Conservation (phyloP, 352 stramenopile species). For the Globisporangium mamillatum region DNA sequence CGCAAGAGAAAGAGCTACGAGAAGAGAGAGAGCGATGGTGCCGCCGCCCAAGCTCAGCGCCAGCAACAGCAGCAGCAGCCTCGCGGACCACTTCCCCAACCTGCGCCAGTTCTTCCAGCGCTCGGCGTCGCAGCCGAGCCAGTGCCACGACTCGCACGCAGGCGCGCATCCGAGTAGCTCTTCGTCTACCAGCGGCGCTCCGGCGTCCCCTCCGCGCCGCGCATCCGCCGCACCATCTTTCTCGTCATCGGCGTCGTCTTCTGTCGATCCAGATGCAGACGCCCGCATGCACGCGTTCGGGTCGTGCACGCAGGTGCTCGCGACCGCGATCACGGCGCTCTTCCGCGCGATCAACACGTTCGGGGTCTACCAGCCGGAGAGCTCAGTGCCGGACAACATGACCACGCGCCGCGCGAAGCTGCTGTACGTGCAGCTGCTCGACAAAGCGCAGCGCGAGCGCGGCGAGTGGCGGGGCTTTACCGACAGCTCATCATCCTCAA, state of each 20-base stretch:
- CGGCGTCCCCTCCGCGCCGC: neutral
- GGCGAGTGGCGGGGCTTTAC: conserved; percentile 69
- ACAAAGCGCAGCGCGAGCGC: conserved; percentile 60
- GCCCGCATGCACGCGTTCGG: conserved; percentile 41
- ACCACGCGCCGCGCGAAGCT: conserved; percentile 57
- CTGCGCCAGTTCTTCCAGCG: conserved; percentile 34
- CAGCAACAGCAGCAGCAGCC: conserved; percentile 17
- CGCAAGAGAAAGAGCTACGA: neutral
- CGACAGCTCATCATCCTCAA: conserved; percentile 3
- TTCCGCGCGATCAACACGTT: conserved; percentile 43
- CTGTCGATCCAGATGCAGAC: neutral
- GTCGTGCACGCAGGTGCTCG: conserved; percentile 52
- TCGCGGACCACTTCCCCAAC: conserved; percentile 17
- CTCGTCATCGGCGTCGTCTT: neutral
- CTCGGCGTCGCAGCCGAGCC: conserved; percentile 21
- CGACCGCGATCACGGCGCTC: conserved; percentile 45
- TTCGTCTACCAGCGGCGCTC: neutral
- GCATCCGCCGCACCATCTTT: neutral
- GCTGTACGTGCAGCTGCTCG: conserved; percentile 63
- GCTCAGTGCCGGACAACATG: conserved; percentile 20
- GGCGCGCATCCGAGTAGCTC: neutral
- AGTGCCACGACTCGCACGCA: neutral
- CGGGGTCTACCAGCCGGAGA: conserved; percentile 27
- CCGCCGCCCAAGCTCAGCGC: conserved; percentile 14
- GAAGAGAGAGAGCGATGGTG: neutral